Base-by-base conservation (phyloP, 768 basidiomycete genomes). In the Leccinum variicolor region DNA sequence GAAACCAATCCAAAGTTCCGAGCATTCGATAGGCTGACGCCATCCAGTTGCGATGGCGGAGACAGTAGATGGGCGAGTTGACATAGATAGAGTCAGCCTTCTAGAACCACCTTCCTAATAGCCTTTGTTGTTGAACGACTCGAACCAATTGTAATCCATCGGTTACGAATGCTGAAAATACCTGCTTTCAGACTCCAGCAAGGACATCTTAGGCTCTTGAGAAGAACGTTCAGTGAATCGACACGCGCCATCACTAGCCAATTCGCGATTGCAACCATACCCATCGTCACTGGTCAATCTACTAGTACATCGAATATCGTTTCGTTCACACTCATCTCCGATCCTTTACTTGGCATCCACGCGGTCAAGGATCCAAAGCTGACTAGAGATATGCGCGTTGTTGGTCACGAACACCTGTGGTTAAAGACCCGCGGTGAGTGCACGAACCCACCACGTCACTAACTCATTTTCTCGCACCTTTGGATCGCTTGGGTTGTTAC, bases 351-450 rank as follows among this genome's bases (percentile, higher is more conserved):
- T n/a, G n/a, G n/a, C n/a, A n/a, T n/a, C n/a, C n/a, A n/a, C n/a
- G n/a, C n/a, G n/a, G n/a, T 31, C 55, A 14, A 58, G 47, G 13
- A 33, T 5, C 45, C 45, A 46, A 3, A 46, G 2, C 6, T 46
- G 45, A 14, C 41, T 46, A 34, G 58, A 58, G 19, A 59, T 59
- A 14, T 36, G 19, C 9, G 43, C 31, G 8, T 59, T 51, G 39
- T 59, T 46, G 19, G 17, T 23, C 26, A 58, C 49, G 21, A 50
- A 46, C 49, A 29, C 49, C 58, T 59, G 21, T 11, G 13, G 29
- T 4, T 6, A 15, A 23, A 39, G 9, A n/a, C 9, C 23, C 4
- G 45, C 3, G 1, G 23, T 46, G 14, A 46, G 45, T 46, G 7
- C 9, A 46, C 23, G 45, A 46, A 39, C 39, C 4, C n/a, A n/a